Percentiles rank a stretch among this genome's conserved stretches.
Evolutionary conservation across 306 rosid species (phyloP).

Genomic region (Clitoria ternatea): DNA sequence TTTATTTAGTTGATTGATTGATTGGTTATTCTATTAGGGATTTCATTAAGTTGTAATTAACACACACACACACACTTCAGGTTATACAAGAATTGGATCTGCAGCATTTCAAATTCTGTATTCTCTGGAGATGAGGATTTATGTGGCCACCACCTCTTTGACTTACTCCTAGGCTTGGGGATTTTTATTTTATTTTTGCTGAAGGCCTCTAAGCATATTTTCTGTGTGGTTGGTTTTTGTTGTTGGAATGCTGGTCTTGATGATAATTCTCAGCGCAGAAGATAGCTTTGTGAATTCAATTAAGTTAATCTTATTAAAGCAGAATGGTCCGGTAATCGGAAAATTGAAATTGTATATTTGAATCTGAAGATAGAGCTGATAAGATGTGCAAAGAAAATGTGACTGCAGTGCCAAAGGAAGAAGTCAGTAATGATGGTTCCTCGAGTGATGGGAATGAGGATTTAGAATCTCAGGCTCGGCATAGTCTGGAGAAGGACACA

Average conservation of each 20-base stretch:
- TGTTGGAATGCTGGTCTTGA: constrained; percentile 12
- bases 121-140: not conserved
- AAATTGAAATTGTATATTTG: constrained; percentile 7
- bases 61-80: constrained; percentile 2
- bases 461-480: constrained; percentile 45
- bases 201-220: not conserved
- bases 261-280: constrained; percentile 3
- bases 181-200: too few species aligned
- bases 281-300: constrained; percentile 20
- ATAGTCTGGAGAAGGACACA: constrained; percentile 56
- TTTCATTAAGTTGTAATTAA: not conserved
- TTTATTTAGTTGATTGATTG: not conserved
- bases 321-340: constrained; percentile 33
- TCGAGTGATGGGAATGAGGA: constrained; percentile 39
- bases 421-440: constrained; percentile 33
- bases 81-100: constrained; percentile 7
- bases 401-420: constrained; percentile 28
- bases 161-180: constrained; percentile 4
- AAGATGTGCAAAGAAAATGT: constrained; percentile 48
- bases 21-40: not conserved
- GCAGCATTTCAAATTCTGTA: constrained; percentile 7
- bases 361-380: constrained; percentile 16
- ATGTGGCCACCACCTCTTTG: not conserved
- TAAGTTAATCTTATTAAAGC: constrained; percentile 17
- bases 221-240: not conserved